Evolutionary conservation across 2,329 filamentous ascomycete genomes (phyloP), one percentile per base, ranked within the genome.

Genomic region (Tolypocladium endophyticum): DNA sequence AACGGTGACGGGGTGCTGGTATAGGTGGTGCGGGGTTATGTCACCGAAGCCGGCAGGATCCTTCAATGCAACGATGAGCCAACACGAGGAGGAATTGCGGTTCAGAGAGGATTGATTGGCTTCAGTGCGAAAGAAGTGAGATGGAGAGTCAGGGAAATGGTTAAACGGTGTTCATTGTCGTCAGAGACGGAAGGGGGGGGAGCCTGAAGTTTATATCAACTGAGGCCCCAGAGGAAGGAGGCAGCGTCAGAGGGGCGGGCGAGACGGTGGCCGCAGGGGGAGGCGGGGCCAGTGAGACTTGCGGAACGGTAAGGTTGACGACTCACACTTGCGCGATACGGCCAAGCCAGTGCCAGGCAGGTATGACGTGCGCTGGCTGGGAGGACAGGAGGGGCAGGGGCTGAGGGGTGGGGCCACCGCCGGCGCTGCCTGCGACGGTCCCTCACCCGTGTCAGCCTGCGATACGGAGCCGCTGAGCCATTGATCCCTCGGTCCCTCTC

Each of bases 341-440:
- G 54, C 20, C 54, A 56, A 38, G 54, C 20, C 54, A 56, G 35
- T 47, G n/a, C 1, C 23, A 25, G 43, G 45, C 54, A 41, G 36
- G 54, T n/a, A 73, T 33, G 60, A 56, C 54, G 54, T 52, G 25
- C 28, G 28, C 28, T 30, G 25, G 25, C 2, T 30, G 45, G 23
- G 8, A 7, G 47, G 47, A 1, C 14, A 18, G 28, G 47, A 6
- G 25, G 28, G 47, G 47, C 47, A 52, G 47, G 28, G 47, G 47
- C 47, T 33, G 47, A 25, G 16, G 47, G 11, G 25, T 4, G 47
- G 25, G 47, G 47, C 28, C 4, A 25, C n/a, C 43, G 43, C 43
- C 43, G 12, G 43, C 18, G 43, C 43, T 47, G 43, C 23, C 43
- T 47, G 43, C 6, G 43, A 47, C 43, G 43, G 43, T 47, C 9